Evolutionary conservation across 495 filamentous ascomycete species (phyloP).

Genomic region (Aspergillus mulundensis): DNA sequence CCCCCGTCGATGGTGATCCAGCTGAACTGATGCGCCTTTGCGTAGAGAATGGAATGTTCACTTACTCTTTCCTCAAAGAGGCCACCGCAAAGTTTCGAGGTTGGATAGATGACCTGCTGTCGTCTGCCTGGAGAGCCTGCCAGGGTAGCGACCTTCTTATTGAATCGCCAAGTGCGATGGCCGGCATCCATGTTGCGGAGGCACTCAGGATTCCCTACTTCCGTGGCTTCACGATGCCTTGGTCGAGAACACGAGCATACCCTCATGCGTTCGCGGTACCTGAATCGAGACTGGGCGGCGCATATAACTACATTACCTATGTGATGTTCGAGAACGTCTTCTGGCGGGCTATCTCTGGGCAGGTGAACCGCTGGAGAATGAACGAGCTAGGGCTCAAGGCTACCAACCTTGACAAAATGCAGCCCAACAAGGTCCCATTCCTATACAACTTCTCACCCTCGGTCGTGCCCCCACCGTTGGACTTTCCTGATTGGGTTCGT

Average conservation of each 20-base stretch:
- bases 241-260: slow-evolving; percentile 93
- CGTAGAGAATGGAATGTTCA: slow-evolving; percentile 97
- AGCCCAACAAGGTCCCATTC: slow-evolving; percentile 94
- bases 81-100: slow-evolving; percentile 85
- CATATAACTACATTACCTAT: slow-evolving; percentile 93
- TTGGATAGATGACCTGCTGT: slow-evolving; percentile 87
- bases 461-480: slow-evolving; percentile 86
- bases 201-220: slow-evolving; percentile 92
- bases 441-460: slow-evolving; percentile 94
- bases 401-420: slow-evolving; percentile 85
- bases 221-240: slow-evolving; percentile 97
- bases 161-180: slow-evolving; percentile 96
- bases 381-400: slow-evolving; percentile 70
- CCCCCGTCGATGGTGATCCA: slow-evolving; percentile 82
- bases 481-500: slow-evolving; percentile 96
- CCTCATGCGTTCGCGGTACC: slow-evolving; percentile 97
- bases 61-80: slow-evolving; percentile 81
- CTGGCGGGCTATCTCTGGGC: slow-evolving; percentile 87
- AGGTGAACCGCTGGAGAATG: slow-evolving; percentile 91
- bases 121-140: slow-evolving; percentile 80
- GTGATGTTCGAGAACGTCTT: slow-evolving; percentile 97
- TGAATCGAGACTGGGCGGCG: slow-evolving; percentile 87
- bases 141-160: slow-evolving; percentile 87
- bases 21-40: slow-evolving; percentile 93
- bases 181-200: slow-evolving; percentile 97